Evolutionary conservation across 768 basidiomycete genomes (phyloP), one percentile per base, ranked within the genome.

Genomic region (Panaeolus papilionaceus): DNA sequence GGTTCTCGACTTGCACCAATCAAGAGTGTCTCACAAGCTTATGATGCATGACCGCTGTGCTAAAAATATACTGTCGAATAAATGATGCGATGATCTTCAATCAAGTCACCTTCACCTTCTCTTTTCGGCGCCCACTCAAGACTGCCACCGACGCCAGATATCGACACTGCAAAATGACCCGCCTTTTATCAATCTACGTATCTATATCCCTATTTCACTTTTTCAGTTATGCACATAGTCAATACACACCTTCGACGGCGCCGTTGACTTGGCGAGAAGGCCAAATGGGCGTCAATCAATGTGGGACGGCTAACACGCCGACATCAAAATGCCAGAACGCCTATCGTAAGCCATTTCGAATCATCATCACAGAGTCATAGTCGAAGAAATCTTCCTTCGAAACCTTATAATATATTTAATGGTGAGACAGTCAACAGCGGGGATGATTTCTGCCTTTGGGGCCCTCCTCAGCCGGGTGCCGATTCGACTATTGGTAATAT

Each of bases 401-500:
- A 28, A 44, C 11, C 33, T 14, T 23, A 37, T 28, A 7, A 12
- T 33, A 12, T 11, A 1, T 58, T 4, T 16, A 33, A 47, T 47
- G 54, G 28, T 10, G 28, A 28, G 10, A 14, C 67, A 89, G 87
- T 88, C 0, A 90, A 91, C 73, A 84, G 84, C 3, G 77, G 88
- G 20, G 82, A 87, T 42, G 89, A 84, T 67, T 83, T 79, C 73
- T 84, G 83, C 63, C 67, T 84, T 10, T 83, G 79, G 74, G 77
- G 76, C 0, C 81, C 83, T 7, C 86, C 89, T 1, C 69, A 82
- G 23, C 83, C 85, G 40, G 86, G 84, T 4, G 77, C 86, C 1
- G 77, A 78, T 65, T 85, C 86, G 42, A 80, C 79, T 58, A 88
- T 91, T 69, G 88, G 86, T 16, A 82, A 89, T 72, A 87, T 84